Evolutionary conservation across 1,284 basidiomycete species (phyloP), one percentile per base, ranked within the genome.

Genomic region (Tilletiopsis washingtonensis): DNA sequence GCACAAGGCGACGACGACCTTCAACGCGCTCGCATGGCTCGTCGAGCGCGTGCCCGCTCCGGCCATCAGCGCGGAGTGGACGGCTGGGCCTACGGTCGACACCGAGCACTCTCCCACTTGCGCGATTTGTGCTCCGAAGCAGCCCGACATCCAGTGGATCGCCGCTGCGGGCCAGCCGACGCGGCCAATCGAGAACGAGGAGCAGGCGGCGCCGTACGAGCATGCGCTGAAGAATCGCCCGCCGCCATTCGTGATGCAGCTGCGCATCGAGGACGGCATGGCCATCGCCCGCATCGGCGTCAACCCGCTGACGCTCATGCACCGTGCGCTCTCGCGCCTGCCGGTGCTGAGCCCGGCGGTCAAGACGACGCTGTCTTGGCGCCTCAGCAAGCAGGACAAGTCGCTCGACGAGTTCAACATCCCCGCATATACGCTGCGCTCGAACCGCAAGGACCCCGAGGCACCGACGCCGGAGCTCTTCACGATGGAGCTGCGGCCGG

Each of bases 161-260:
- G 50, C 56, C 6, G 32, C 59, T 12, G 51, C 53, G 38, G 55
- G 51, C 40, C 54, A 59, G 25, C 56, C 57, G 19, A 41, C 56
- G 4, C n/a, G n/a, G n/a, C 62, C 62, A 2, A 55, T 65, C 37
- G 62, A 65, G 44, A 61, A 65, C 44, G 63, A 59, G 20, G 47
- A 48, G 45, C 61, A 65, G 47, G 62, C 62, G 20, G 62, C 57
- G 3, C 61, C 61, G 3, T 65, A 65, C 51, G 62, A 57, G 49
- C 54, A 89, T 56, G 82, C 86, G 21, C 78, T 96, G 51, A 96
- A 96, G 76, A 79, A 81, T 51, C 82, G 91, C 12, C 91, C 91
- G 0, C 81, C 80, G 39, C 85, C 91, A 0, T 91, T 96, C 69
- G 81, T 91, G 27, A 86, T 90, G 0, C 88, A 91, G 70, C 79